A percentile compares a stretch with the other conserved stretches of the same genome.
Conservation (phyloP, 192 early-diverging fungal species). For the Diversispora eburnea region DNA sequence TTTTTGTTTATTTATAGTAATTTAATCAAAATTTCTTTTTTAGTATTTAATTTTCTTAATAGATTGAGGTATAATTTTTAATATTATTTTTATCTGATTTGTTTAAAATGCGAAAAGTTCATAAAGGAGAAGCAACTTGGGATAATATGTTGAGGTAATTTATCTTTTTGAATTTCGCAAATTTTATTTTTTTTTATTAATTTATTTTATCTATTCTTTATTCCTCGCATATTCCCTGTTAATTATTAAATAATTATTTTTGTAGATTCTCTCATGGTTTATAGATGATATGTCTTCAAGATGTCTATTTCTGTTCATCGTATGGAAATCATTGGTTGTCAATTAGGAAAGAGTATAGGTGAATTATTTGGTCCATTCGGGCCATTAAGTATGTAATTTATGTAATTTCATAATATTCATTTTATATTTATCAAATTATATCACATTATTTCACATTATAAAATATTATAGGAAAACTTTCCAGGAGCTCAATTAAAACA, state of each 20-base stretch:
- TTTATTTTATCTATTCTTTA: not conserved
- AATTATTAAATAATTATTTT: not conserved
- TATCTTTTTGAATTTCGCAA: no score
- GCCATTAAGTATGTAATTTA: conserved; percentile 72
- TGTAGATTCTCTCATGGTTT: conserved; percentile 72
- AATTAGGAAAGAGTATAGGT: conserved; percentile 86
- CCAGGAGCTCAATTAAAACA: conserved; percentile 57
- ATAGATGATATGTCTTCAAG: conserved; percentile 66
- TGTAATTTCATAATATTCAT: not conserved
- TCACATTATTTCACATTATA: not conserved
- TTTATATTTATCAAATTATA: no score
- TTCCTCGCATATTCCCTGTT: not conserved
- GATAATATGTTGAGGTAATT: conserved; percentile 46
- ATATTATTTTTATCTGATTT: not conserved
- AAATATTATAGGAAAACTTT: conserved; percentile 36
- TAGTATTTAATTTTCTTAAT: not conserved
- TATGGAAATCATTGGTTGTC: conserved; percentile 78
- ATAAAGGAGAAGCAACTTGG: conserved; percentile 36
- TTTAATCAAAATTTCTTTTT: not conserved
- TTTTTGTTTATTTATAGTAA: not conserved
- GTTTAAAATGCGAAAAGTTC: conserved; percentile 44
- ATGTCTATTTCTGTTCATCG: conserved; percentile 87
- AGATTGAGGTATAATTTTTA: not conserved
- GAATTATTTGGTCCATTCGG: conserved; percentile 97
- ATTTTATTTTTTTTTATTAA: conserved; percentile 9